Evolutionary conservation across 768 basidiomycete genomes (phyloP), one percentile per base, ranked within the genome.

Genomic region (Hygrocybe punicea): DNA sequence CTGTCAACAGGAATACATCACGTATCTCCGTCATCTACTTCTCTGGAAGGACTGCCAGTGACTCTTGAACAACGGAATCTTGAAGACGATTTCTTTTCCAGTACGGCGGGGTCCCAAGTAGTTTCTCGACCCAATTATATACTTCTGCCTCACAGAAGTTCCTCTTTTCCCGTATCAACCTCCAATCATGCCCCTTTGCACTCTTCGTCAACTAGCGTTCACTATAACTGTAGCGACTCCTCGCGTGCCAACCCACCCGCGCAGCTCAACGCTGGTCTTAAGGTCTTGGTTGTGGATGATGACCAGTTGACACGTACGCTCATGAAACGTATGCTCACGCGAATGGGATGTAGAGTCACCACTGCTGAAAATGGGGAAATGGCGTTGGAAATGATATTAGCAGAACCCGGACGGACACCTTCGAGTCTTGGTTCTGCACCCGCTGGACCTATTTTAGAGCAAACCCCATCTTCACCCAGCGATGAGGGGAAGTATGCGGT

Each of bases 351-450:
- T 69, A 69, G 70, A 25, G 91, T 93, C n/a, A 76, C 82, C 14
- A 84, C 83, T n/a, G 92, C 93, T 10, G 89, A 93, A 73, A 92
- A 95, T 64, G 93, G 93, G 6, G 82, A 87, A 65, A 69, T 85
- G 35, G 91, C 90, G 21, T 72, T 93, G 53, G 82, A 89, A 58
- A 78, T 89, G 78, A 84, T 91, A 34, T 63, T 89, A 4, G 83
- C 84, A 16, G 67, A 69, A 11, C 58, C 62, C 9, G 57, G 65
- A 8, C 60, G 65, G 40, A 78, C 78, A 51, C 81, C 76, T 4
- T 74, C 73, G 19, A 73, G 67, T 65, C 78, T 75, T 59, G 62
- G 60, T 55, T 72, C 73, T 23, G 66, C 70, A 11, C 65, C 71
- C 39, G 58, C 61, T 42, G 72, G 69, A 16, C 76, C 76, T 13